Evolutionary conservation across 192 early-diverging fungal species (phyloP).

Genomic region (Funneliformis geosporum): DNA sequence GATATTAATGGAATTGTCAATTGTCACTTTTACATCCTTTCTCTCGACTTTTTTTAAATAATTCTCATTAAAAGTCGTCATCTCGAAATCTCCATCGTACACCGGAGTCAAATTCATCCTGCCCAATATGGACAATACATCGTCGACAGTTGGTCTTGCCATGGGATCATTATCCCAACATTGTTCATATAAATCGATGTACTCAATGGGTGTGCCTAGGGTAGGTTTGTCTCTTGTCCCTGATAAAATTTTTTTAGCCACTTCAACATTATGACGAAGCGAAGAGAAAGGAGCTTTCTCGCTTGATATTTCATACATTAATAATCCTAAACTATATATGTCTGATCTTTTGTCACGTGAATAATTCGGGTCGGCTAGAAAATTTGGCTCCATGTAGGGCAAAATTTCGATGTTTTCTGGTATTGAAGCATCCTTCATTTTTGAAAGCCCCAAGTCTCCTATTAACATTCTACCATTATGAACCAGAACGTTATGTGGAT

Average conservation of each 20-base stretch:
- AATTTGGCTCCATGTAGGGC: slow-evolving; percentile 9
- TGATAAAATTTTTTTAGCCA: slow-evolving; percentile 27
- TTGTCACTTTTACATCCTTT: not conserved
- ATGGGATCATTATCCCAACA: slow-evolving; percentile 47
- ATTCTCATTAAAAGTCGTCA: not conserved
- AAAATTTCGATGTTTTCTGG: not conserved
- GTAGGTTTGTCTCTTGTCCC: slow-evolving; percentile 33
- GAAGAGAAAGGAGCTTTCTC: not conserved
- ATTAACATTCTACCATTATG: not conserved
- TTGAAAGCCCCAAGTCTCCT: not conserved
- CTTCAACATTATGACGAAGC: not conserved
- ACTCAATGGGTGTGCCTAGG: slow-evolving; percentile 37
- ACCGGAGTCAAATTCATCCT: not conserved
- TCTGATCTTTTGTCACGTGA: slow-evolving; percentile 5
- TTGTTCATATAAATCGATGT: slow-evolving; percentile 40
- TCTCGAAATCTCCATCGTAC: not conserved
- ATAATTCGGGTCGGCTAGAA: not conserved
- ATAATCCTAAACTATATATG: slow-evolving; percentile 10
- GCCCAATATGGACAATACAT: not conserved
- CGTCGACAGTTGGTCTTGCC: slow-evolving; percentile 14
- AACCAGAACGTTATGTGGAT: not conserved
- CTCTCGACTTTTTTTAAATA: not conserved
- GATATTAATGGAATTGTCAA: not conserved
- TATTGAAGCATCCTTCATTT: not conserved
- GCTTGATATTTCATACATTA: slow-evolving; percentile 19